Evolutionary conservation across 1,284 basidiomycete genomes (phyloP).

Genomic region (Phellopilus nigrolimitatus): DNA sequence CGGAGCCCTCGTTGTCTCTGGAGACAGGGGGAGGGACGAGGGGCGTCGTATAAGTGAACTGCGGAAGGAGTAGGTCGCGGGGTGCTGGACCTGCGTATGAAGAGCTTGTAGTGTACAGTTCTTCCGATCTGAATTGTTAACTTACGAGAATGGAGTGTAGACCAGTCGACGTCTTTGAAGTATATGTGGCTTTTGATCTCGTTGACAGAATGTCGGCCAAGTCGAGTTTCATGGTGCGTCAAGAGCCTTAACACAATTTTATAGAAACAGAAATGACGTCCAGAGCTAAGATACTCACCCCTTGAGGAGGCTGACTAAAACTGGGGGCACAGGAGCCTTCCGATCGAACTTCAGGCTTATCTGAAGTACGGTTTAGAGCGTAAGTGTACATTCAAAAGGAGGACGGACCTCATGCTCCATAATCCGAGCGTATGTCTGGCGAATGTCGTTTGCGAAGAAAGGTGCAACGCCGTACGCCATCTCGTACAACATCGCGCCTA

Average conservation of each 20-base stretch:
- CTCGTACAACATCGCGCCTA: slow-evolving; percentile 86
- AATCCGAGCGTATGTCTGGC: slow-evolving; percentile 77
- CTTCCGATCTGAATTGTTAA: slow-evolving; percentile 16
- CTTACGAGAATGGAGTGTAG: slow-evolving; percentile 49
- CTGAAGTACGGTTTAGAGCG: slow-evolving; percentile 30
- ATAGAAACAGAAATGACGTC: not conserved
- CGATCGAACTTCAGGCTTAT: slow-evolving; percentile 53
- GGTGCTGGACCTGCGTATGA: slow-evolving; percentile 39
- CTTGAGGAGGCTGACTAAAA: slow-evolving; percentile 49
- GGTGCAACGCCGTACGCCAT: slow-evolving; percentile 78
- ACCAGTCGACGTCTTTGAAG: slow-evolving; percentile 58
- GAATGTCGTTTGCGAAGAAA: slow-evolving; percentile 82
- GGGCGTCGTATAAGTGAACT: slow-evolving; percentile 46
- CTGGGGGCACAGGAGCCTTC: slow-evolving; percentile 37
- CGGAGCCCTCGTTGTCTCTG: slow-evolving; percentile 19
- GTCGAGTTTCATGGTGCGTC: slow-evolving; percentile 53
- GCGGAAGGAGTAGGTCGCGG: slow-evolving; percentile 50
- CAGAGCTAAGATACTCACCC: slow-evolving; percentile 33
- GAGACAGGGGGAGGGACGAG: slow-evolving; percentile 23
- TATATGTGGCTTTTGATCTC: slow-evolving; percentile 66
- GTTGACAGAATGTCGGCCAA: slow-evolving; percentile 54
- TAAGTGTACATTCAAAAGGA: not conserved
- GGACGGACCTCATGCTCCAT: slow-evolving; percentile 65
- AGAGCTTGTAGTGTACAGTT: slow-evolving; percentile 9
- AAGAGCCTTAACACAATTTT: slow-evolving; percentile 46